phyloP scores from a whole-genome alignment of 2,329 filamentous ascomycete species.

The Sporothrix pallida region DNA sequence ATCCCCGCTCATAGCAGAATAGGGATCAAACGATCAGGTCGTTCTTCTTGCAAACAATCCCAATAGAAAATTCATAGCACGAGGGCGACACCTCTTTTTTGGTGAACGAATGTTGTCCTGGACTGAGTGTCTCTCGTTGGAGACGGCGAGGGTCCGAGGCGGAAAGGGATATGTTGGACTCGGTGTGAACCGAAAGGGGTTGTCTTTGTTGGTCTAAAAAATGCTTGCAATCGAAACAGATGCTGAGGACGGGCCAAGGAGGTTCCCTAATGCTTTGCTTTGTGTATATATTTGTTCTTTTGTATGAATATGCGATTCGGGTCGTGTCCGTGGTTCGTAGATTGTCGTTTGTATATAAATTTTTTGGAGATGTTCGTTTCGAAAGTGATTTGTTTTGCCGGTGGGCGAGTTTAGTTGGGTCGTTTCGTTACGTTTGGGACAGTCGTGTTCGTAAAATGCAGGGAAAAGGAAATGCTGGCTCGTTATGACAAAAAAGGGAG shows the following conservation, averaged over 20 bases:
- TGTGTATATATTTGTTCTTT: background rate
- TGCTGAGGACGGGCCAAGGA: background rate
- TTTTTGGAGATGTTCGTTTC: background rate
- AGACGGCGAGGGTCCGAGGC: background rate
- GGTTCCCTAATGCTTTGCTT: no score
- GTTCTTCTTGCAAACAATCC: constrained; percentile 24
- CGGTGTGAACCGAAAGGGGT: constrained; percentile 28
- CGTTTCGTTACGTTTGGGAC: constrained; percentile 32
- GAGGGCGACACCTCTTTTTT: background rate
- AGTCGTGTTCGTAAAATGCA: constrained; percentile 33
- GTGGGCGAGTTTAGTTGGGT: background rate
- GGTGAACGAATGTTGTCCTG: background rate
- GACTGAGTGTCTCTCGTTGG: background rate
- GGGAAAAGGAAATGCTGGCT: background rate
- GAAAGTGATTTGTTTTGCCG: background rate
- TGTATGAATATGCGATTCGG: background rate
- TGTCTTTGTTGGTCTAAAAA: constrained; percentile 23
- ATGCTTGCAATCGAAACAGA: background rate
- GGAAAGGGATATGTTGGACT: constrained; percentile 17
- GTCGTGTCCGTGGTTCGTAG: constrained; percentile 20
- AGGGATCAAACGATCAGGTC: constrained; percentile 19
- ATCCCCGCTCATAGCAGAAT: constrained; percentile 68
- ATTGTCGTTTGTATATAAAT: background rate
- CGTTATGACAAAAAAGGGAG: constrained; percentile 1
- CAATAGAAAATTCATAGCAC: constrained; percentile 26